Evolutionary conservation across 345 rosid species (phyloP).

Genomic region (Hibiscus syriacus): DNA sequence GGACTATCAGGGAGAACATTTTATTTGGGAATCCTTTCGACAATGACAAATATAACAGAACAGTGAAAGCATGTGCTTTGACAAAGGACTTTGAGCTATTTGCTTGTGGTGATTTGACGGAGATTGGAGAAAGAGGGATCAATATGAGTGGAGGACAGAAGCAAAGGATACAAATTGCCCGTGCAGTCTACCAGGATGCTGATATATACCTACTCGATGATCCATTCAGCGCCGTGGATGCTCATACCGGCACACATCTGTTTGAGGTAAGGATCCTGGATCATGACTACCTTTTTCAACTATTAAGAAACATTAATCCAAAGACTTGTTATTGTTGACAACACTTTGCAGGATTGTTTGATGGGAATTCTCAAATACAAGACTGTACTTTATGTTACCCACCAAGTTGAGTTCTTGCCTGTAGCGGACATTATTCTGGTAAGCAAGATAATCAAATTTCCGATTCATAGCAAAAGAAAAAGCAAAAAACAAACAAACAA

Average conservation of each 20-base stretch:
- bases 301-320: not conserved
- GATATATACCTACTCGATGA: constrained; percentile 87
- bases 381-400: constrained; percentile 78
- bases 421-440: constrained; percentile 92
- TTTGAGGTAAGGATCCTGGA: constrained; percentile 38
- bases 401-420: constrained; percentile 97
- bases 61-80: constrained; percentile 75
- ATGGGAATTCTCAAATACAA: constrained; percentile 75
- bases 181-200: constrained; percentile 88
- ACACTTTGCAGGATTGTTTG: constrained; percentile 61
- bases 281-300: not conserved
- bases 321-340: not conserved
- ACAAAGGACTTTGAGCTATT: constrained; percentile 74
- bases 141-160: constrained; percentile 99
- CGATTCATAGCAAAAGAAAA: not conserved
- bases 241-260: constrained; percentile 88
- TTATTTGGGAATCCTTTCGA: constrained; percentile 66
- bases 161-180: constrained; percentile 90
- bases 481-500: too few relatives aligned
- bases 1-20: constrained; percentile 78
- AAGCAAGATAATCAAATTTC: constrained; percentile 18
- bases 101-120: constrained; percentile 70
- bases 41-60: constrained; percentile 40
- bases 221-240: constrained; percentile 97
- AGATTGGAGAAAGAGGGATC: constrained; percentile 94